phyloP scores from a whole-genome alignment of 2,329 filamentous ascomycete genomes.

The Aspergillus costaricaensis region DNA sequence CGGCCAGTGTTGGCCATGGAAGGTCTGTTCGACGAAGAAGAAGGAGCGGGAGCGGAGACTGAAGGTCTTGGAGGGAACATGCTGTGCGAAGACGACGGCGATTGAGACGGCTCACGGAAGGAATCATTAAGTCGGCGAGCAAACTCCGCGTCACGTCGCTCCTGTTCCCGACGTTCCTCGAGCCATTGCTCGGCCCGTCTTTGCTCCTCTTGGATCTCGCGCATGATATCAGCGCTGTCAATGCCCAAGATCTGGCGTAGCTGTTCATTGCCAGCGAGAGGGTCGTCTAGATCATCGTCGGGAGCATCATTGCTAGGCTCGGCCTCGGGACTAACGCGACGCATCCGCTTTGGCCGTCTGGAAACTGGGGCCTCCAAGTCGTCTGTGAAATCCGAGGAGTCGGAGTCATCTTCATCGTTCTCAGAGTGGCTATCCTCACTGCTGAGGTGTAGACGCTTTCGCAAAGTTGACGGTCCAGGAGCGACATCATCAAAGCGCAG shows the following conservation, averaged over 20 bases:
- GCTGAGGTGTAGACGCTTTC: conserved; percentile 19
- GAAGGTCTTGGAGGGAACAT: neutral
- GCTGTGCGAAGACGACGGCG: conserved; percentile 10
- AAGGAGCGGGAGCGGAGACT: neutral
- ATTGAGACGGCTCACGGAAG: conserved; percentile 17
- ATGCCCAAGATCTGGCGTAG: conserved; percentile 30
- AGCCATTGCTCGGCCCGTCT: conserved; percentile 35
- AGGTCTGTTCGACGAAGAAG: neutral
- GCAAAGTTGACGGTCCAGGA: neutral
- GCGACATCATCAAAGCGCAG: no score
- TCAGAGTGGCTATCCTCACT: neutral
- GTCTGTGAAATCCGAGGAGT: conserved; percentile 13
- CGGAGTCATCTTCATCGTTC: neutral
- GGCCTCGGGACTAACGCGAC: neutral
- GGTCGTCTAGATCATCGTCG: neutral
- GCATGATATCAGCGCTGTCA: conserved; percentile 26
- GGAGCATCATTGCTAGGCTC: neutral
- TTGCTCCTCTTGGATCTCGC: conserved; percentile 33
- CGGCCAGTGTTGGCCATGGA: neutral
- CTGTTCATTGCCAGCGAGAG: conserved; percentile 15
- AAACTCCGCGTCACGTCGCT: conserved; percentile 41
- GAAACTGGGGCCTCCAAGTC: conserved; percentile 7
- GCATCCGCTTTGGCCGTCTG: conserved; percentile 15
- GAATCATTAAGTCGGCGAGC: conserved; percentile 41
- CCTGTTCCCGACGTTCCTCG: conserved; percentile 33